Evolutionary conservation across 768 basidiomycete genomes (phyloP).

Genomic region (Psilocybe azurescens): DNA sequence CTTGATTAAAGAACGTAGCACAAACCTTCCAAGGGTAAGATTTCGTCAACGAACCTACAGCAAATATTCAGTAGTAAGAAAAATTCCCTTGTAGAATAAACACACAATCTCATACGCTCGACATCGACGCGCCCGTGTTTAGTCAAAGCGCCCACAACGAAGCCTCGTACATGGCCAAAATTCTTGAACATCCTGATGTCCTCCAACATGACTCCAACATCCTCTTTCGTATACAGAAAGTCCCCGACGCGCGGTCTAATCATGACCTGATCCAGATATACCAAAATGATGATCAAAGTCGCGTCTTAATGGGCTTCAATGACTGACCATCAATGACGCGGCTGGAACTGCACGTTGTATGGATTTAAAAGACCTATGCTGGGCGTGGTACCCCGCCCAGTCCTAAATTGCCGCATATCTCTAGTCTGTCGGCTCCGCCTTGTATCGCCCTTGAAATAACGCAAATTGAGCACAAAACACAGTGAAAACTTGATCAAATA

Average conservation of each 20-base stretch:
- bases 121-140: slow-evolving; percentile 64
- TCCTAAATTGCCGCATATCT: slow-evolving; percentile 72
- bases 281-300: background rate
- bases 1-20: background rate
- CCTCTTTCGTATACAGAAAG: slow-evolving; percentile 72
- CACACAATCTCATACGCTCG: slow-evolving; percentile 58
- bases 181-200: slow-evolving; percentile 70
- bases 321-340: slow-evolving; percentile 70
- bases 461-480: slow-evolving; percentile 4
- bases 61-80: background rate
- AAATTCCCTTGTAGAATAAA: too few relatives aligned
- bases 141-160: slow-evolving; percentile 71
- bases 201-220: slow-evolving; percentile 75
- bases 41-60: slow-evolving; percentile 58
- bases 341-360: slow-evolving; percentile 51
- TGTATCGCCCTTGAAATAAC: slow-evolving; percentile 57
- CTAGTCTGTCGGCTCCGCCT: slow-evolving; percentile 79
- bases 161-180: slow-evolving; percentile 56
- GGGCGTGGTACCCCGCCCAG: slow-evolving; percentile 86
- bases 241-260: slow-evolving; percentile 81
- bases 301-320: background rate
- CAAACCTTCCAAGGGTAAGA: slow-evolving; percentile 67
- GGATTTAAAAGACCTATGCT: slow-evolving; percentile 71
- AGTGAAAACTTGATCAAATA: background rate
- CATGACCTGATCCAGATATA: slow-evolving; percentile 60